Base-by-base conservation (phyloP, 805 yeast genomes). In the Yamadazyma paraphyllophila region DNA sequence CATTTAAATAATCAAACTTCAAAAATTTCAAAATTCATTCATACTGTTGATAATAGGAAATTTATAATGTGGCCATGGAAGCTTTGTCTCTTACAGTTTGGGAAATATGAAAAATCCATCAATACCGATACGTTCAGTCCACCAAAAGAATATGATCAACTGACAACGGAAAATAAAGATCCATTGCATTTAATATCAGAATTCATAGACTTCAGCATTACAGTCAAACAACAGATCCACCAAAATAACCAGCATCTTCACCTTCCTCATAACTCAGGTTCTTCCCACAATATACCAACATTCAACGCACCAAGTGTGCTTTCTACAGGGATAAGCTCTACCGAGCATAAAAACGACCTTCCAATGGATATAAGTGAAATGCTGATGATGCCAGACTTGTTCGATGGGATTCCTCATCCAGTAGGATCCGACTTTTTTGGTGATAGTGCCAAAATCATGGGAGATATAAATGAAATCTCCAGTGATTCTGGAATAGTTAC, bases 61-160 rank as follows among this genome's bases (percentile, higher is more conserved):
- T 80, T 71, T 45, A 76, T 86, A 1, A 62, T 80, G 36, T 87
- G 95, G 95, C 95, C 95, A 0, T 64, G 83, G 55, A 78, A 77
- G 38, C 64, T 86, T 15, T 83, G 91, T 55, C 69, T 78, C 46
- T 67, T 80, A 4, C 94, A 86, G 56, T 66, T 73, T 44, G 78
- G 70, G 10, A 52, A 60, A 39, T 46, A 46, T 33, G 66, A 65
- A 45, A 46, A 45, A 27, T 34, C 43, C 14, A 15, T 30, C 7
- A 12, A 20, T 5, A 20, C 37, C 11, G 36, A 37, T 15, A 7
- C 29, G 26, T 58, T 16, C 49, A 51, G 11, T 59, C 17, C 46
- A 36, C 24, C 25, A n/a, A n/a, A 25, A 29, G 29, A 15, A 10
- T 7, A 50, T 48, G 36, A 44, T 8, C 48, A 24, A 48, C 36